phyloP scores from a whole-genome alignment of 345 rosid species.

The Psidium friedrichsthalianum region DNA sequence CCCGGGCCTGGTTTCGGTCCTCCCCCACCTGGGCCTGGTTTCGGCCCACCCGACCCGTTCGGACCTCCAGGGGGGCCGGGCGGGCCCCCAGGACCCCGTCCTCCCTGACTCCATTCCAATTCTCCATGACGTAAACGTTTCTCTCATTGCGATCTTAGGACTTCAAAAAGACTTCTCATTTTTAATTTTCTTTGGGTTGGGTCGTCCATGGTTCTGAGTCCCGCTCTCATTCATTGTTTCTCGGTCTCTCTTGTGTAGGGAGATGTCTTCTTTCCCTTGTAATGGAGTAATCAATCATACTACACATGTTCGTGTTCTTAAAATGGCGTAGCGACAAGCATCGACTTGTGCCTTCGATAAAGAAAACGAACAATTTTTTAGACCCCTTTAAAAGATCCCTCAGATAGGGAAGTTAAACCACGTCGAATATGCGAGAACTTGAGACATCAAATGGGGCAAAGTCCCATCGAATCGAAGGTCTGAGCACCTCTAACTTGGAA shows the following conservation, averaged over 20 bases:
- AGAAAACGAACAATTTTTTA: not conserved
- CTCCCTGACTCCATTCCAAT: too few species aligned
- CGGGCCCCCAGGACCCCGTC: not conserved
- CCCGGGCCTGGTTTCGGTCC: not conserved
- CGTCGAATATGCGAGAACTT: rapidly evolving
- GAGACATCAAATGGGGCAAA: not conserved
- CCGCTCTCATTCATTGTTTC: not conserved
- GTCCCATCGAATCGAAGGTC: rapidly evolving
- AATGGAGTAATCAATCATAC: not conserved
- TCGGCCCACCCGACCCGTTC: not conserved
- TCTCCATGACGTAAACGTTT: too few species aligned
- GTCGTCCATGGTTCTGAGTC: not conserved
- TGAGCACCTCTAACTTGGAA: rapidly evolving
- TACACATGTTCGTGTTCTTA: rapidly evolving
- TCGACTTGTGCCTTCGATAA: not conserved
- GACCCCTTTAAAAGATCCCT: not conserved
- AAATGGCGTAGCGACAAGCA: not conserved
- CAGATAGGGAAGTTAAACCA: not conserved
- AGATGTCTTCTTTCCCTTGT: not conserved
- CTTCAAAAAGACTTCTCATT: not conserved
- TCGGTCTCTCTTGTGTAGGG: not conserved
- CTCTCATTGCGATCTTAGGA: not conserved
- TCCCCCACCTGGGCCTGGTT: not conserved
- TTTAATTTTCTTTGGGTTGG: too few species aligned
- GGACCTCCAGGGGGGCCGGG: not conserved